A percentile compares a stretch with the other conserved stretches of the same genome.
These are phyloP conservation scores for Phytopythium delawarense DNA, from an alignment of 352 stramenopile species.

Conservation along the genomic window DNA sequence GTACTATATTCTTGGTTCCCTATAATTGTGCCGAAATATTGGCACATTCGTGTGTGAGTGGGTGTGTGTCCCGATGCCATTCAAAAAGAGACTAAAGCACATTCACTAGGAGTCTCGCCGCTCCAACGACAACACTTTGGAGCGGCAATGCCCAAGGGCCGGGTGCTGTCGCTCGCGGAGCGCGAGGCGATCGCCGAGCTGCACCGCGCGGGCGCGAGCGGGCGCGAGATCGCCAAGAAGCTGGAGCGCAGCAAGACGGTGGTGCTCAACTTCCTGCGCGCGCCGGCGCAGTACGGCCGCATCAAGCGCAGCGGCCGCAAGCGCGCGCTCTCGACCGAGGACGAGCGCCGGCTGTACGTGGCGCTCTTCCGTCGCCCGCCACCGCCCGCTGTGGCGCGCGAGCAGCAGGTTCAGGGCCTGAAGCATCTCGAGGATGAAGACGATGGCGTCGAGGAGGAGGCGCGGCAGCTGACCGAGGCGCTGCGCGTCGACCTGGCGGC, in stretches of 20 bases:
- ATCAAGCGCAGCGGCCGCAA: constrained; percentile 53
- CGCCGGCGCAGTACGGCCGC: constrained; percentile 35
- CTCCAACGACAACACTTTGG: neutral
- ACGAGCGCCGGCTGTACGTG: constrained; percentile 36
- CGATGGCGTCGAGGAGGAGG: neutral
- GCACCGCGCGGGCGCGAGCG: constrained; percentile 32
- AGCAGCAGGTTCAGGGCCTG: neutral
- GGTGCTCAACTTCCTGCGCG: constrained; percentile 53
- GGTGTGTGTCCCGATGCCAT: neutral
- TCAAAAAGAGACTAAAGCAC: too few species aligned
- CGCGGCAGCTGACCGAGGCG: neutral
- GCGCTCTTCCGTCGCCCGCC: constrained; percentile 19
- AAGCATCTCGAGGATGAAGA: neutral
- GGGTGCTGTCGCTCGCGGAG: constrained; percentile 28
- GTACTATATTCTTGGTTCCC: neutral
- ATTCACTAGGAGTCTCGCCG: too few species aligned
- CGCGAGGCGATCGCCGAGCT: constrained; percentile 42
- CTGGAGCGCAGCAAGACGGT: constrained; percentile 52
- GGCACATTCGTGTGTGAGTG: too few species aligned
- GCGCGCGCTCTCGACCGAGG: constrained; percentile 33
- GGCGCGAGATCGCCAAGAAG: constrained; percentile 44
- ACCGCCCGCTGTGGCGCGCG: neutral
- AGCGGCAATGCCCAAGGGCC: constrained; percentile 37
- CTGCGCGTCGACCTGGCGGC: neutral
- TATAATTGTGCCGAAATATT: too few species aligned